phyloP scores from a whole-genome alignment of 768 basidiomycete genomes.

The Mycena floridula region DNA sequence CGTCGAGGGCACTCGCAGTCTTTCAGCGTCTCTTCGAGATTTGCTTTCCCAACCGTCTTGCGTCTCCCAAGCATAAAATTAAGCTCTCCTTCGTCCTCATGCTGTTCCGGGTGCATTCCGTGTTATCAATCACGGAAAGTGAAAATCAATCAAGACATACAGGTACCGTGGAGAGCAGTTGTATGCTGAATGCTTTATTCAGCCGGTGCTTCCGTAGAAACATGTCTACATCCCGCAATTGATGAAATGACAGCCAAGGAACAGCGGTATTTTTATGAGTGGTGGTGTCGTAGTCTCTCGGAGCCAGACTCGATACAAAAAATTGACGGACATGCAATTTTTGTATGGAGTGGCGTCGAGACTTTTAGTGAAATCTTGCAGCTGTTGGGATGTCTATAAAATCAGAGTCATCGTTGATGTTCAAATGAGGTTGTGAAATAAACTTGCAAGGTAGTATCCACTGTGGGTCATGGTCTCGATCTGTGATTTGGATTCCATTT shows the following conservation, averaged over 20 bases:
- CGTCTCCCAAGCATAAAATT: not conserved
- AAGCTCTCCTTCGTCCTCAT: not conserved
- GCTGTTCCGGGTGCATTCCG: not conserved
- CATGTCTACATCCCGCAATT: not conserved
- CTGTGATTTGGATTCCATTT: no score
- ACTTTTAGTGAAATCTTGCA: not conserved
- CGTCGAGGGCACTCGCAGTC: not conserved
- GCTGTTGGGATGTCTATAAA: not conserved
- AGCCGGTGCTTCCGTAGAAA: no score
- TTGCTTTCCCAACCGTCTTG: not conserved
- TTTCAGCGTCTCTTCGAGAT: not conserved
- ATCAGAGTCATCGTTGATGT: no score
- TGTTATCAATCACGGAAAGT: not conserved
- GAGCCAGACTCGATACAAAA: no score
- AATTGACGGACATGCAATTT: no score
- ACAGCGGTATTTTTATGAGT: no score
- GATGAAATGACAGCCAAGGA: not conserved
- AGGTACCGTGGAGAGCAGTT: no score
- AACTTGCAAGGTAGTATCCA: not conserved
- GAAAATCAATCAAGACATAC: no score
- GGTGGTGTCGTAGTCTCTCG: no score
- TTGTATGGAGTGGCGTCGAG: not conserved
- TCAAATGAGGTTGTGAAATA: no score
- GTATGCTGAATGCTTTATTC: no score
- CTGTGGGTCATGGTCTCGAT: no score